These are phyloP conservation scores for Trichosporon inkin DNA, from an alignment of 1,284 basidiomycete species.

Conservation along the genomic window DNA sequence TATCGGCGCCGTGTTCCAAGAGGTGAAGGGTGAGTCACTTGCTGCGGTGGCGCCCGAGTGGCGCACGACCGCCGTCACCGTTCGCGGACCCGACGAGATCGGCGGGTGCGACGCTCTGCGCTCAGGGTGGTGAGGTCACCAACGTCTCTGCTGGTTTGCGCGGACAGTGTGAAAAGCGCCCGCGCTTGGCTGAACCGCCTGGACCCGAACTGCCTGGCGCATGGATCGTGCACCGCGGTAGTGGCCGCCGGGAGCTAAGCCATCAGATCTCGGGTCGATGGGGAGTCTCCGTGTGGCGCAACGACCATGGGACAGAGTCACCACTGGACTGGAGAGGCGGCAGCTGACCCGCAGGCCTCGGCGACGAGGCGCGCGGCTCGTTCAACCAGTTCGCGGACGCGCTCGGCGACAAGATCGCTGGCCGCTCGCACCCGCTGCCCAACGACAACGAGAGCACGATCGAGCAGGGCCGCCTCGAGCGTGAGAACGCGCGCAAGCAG, in stretches of 20 bases:
- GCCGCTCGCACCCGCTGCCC: background rate
- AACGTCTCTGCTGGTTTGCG: background rate
- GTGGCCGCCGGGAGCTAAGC: too few species aligned
- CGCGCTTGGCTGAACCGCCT: background rate
- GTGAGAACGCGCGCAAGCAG: background rate
- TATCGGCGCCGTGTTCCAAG: background rate
- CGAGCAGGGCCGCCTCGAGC: background rate
- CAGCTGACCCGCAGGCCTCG: background rate
- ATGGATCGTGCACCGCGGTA: too few species aligned
- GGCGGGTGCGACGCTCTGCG: background rate
- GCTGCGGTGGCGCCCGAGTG: background rate
- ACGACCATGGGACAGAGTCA: too few species aligned
- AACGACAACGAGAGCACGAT: background rate
- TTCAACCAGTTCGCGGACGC: conserved; percentile 7
- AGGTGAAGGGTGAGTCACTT: conserved; percentile 3
- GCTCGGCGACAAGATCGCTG: conserved; percentile 4
- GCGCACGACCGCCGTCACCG: background rate
- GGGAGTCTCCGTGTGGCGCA: too few species aligned
- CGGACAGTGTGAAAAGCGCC: background rate
- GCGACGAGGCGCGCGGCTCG: conserved; percentile 4
- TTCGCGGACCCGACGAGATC: background rate
- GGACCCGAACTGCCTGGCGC: too few species aligned
- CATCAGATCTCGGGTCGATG: too few species aligned
- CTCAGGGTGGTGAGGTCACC: background rate
- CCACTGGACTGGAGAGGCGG: background rate